Conservation (phyloP, 139 green algal species). For the Choricystis sp. region DNA sequence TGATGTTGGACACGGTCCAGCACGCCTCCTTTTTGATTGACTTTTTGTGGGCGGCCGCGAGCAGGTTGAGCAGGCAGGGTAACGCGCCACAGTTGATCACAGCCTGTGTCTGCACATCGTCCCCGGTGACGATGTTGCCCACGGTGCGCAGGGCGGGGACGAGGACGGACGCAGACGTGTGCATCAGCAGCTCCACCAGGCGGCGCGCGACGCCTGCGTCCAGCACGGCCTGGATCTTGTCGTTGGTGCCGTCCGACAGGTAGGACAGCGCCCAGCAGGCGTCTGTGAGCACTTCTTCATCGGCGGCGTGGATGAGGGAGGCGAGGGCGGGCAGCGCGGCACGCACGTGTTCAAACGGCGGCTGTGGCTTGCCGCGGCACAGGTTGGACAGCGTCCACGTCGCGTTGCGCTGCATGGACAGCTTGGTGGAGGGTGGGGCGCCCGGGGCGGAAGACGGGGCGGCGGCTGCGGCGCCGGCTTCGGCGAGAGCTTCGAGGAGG, state of each 20-base stretch:
- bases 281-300: slow-evolving; percentile 98
- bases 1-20: slow-evolving; percentile 99
- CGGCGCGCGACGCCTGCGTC: slow-evolving; percentile 76
- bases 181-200: slow-evolving; percentile 75
- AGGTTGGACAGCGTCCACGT: slow-evolving; percentile 99
- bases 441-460: not conserved
- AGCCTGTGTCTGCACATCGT: slow-evolving; percentile 93
- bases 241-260: slow-evolving; percentile 94
- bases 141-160: slow-evolving; percentile 95
- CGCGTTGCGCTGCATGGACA: slow-evolving; percentile 96
- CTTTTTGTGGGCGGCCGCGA: slow-evolving; percentile 93
- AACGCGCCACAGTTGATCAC: slow-evolving; percentile 97
- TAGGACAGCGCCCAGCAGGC: slow-evolving; percentile 98
- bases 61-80: slow-evolving; percentile 76
- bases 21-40: slow-evolving; percentile 98
- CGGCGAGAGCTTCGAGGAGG: slow-evolving; percentile 64
- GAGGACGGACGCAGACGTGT: slow-evolving; percentile 51
- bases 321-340: slow-evolving; percentile 78
- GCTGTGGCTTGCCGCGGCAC: slow-evolving; percentile 93
- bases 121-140: slow-evolving; percentile 98
- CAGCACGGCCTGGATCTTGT: slow-evolving; percentile 98
- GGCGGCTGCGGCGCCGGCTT: not conserved
- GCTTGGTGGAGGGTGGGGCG: slow-evolving; percentile 44
- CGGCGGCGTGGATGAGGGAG: slow-evolving; percentile 73
- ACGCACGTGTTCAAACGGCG: slow-evolving; percentile 45